These are phyloP conservation scores for Fraxinus xanthoxyloides DNA, from an alignment of 305 asterid genomes.

Conservation along the genomic window DNA sequence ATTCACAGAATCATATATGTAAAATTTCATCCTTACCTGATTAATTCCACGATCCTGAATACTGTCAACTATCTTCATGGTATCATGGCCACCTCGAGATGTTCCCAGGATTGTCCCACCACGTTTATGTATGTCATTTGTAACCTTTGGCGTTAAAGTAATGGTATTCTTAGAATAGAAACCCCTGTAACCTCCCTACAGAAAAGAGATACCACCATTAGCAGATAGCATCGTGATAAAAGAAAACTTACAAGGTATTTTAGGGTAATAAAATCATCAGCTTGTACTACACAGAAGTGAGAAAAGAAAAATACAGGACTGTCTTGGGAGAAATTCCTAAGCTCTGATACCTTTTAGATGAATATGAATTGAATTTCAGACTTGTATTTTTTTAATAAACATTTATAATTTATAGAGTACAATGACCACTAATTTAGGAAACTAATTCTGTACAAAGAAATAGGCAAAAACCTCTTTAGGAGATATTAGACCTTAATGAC, in stretches of 20 bases:
- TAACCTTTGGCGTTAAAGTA: slow-evolving; percentile 65
- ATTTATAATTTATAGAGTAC: neutral
- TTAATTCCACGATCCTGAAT: slow-evolving; percentile 96
- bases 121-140: slow-evolving; percentile 91
- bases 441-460: neutral
- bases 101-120: slow-evolving; percentile 97
- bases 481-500: neutral
- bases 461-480: neutral
- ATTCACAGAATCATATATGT: slow-evolving; percentile 1
- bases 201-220: neutral
- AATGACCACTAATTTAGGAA: neutral
- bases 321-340: neutral
- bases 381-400: neutral
- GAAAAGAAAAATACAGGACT: neutral
- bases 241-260: neutral
- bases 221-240: neutral
- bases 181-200: slow-evolving; percentile 69
- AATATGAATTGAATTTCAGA: neutral
- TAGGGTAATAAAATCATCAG: neutral
- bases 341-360: neutral
- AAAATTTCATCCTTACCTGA: slow-evolving; percentile 55
- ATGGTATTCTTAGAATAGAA: slow-evolving; percentile 86
- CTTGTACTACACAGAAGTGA: neutral
- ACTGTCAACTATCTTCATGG: slow-evolving; percentile 84
- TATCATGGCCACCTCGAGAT: slow-evolving; percentile 97